Evolutionary conservation across 1,139 yeast genomes (phyloP), one percentile per base, ranked within the genome.

Genomic region (Diutina rugosa): DNA sequence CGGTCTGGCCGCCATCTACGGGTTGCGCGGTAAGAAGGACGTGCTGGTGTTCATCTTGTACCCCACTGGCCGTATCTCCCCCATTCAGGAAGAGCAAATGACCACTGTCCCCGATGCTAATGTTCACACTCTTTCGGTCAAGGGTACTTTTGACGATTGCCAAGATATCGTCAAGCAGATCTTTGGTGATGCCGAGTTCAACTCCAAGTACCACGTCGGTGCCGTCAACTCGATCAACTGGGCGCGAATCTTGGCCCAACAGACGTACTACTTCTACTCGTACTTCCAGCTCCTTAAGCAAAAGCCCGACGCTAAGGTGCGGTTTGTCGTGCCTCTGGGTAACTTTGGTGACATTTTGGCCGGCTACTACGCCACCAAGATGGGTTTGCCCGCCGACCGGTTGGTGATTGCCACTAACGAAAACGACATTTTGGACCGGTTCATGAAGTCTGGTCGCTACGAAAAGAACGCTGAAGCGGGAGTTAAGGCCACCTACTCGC

Each of bases 1-100:
- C 54, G 99, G 99, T 56, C 88, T 97, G 55, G 99, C 99, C 56
- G 99, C 99, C 60, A 93, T 93, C 63, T 93, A 93, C 72, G 99
- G 99, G 58, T 80, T 93, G 64, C 81, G 99, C 73, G 95, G 95
- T 68, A 93, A 93, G 74, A 87, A 90, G 72, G 98, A 95, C 69
- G 97, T 93, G 35, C 87, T 95, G 48, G 99, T 93, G 41, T 95
- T 93, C 71, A 93, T 93, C 62, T 77, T 95, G 63, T 93, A 91
- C 67, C 99, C 99, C 64, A 90, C 96, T 14, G 99, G 99, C 53
- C 85, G 98, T 70, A 95, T 93, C 57, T 90, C 98, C 46, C 97
- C 97, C 55, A 87, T 93, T 61, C 99, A 93, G 76, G 99, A 93
- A 74, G 90, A 88, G 63, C 99, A 95, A 73, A 93, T 93, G 99